Evolutionary conservation across 495 filamentous ascomycete species (phyloP).

Genomic region (Viridothelium virens): DNA sequence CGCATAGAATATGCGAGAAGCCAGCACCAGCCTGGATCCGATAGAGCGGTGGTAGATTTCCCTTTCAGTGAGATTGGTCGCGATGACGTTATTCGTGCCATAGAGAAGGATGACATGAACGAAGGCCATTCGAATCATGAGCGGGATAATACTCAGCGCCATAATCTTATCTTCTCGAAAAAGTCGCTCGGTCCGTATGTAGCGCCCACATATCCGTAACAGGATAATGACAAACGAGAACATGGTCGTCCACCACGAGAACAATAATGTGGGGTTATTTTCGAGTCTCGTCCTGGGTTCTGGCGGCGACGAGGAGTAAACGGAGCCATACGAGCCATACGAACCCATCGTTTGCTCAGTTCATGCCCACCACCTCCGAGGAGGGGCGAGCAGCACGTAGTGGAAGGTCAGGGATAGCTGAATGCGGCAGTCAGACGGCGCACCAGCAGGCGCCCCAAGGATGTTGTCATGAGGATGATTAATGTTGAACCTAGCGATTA

Average conservation of each 20-base stretch:
- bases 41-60: slow-evolving; percentile 46
- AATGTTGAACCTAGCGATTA: neutral
- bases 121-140: slow-evolving; percentile 73
- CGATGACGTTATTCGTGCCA: slow-evolving; percentile 77
- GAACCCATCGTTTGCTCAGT: neutral
- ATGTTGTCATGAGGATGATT: neutral
- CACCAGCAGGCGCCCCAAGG: neutral
- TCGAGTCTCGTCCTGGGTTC: slow-evolving; percentile 16
- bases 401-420: slow-evolving; percentile 1
- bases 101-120: slow-evolving; percentile 76
- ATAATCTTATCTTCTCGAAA: slow-evolving; percentile 86
- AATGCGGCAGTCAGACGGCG: neutral
- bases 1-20: slow-evolving; percentile 59
- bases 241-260: slow-evolving; percentile 88
- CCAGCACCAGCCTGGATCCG: slow-evolving; percentile 59
- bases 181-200: slow-evolving; percentile 68
- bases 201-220: slow-evolving; percentile 67
- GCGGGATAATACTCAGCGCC: slow-evolving; percentile 67
- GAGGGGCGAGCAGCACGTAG: slow-evolving; percentile 1
- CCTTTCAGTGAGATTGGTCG: slow-evolving; percentile 40
- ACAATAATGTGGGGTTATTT: slow-evolving; percentile 48
- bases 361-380: slow-evolving; percentile 4
- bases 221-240: slow-evolving; percentile 78
- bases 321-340: too few relatives aligned
- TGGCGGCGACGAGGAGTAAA: slow-evolving; percentile 13